Conservation (phyloP, 805 yeast genomes). For the Cyberlindnera sargentensis region DNA sequence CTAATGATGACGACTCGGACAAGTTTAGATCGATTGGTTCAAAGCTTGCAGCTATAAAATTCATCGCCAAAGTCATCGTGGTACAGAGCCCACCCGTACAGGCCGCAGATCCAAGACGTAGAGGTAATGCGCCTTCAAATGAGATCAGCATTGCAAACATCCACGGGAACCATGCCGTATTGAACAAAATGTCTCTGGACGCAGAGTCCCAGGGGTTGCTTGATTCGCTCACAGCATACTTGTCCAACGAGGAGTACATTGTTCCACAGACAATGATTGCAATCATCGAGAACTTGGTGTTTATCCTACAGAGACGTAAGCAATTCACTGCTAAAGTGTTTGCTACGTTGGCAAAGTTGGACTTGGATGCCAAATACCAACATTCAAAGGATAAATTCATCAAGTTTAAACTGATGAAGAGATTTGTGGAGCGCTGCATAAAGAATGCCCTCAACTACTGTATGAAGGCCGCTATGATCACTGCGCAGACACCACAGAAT, state of each 20-base stretch:
- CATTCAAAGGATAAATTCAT: conserved; percentile 31
- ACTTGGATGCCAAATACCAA: conserved; percentile 47
- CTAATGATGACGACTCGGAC: conserved; percentile 19
- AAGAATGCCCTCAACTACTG: conserved; percentile 37
- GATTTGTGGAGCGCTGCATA: conserved; percentile 57
- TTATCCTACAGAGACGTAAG: conserved; percentile 61
- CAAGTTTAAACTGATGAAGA: conserved; percentile 45
- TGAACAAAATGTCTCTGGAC: conserved; percentile 48
- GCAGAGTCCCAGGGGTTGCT: conserved; percentile 66
- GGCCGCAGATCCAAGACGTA: conserved; percentile 21
- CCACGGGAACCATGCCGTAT: conserved; percentile 51
- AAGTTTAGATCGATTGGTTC: conserved; percentile 46
- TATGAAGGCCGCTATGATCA: conserved; percentile 29
- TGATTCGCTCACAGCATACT: conserved; percentile 52
- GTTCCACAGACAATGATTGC: conserved; percentile 60
- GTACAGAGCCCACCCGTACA: conserved; percentile 41
- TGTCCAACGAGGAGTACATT: conserved; percentile 48
- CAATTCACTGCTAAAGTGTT: conserved; percentile 51
- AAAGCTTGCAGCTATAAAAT: conserved; percentile 64
- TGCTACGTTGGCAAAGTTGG: conserved; percentile 53
- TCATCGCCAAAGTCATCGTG: conserved; percentile 52
- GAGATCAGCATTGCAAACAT: conserved; percentile 19
- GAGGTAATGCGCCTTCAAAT: conserved; percentile 10
- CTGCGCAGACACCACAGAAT: conserved; percentile 13
- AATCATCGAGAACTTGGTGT: conserved; percentile 54